Percentiles rank a stretch among this genome's conserved stretches.
Evolutionary conservation across 208 protist species (phyloP).

Genomic region (Trypanosoma platydactyli): DNA sequence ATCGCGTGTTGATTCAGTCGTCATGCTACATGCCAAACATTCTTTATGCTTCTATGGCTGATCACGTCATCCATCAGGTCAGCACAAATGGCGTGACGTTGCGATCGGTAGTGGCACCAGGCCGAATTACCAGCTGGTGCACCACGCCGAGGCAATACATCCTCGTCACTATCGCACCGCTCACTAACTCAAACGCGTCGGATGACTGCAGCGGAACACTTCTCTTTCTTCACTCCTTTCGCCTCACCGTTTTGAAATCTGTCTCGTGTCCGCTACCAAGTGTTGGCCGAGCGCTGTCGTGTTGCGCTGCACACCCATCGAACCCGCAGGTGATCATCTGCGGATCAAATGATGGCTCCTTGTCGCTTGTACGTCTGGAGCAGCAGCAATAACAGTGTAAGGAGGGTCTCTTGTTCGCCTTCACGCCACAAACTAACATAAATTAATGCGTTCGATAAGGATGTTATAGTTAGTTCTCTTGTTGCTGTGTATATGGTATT

Average conservation of each 20-base stretch:
- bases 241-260: constrained; percentile 49
- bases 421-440: background rate
- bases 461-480: too few species aligned
- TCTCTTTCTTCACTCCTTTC: constrained; percentile 79
- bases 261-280: constrained; percentile 41
- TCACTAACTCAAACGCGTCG: constrained; percentile 20
- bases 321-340: constrained; percentile 73
- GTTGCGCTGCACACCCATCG: constrained; percentile 39
- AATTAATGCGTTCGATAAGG: background rate
- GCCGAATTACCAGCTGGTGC: constrained; percentile 68
- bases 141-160: constrained; percentile 67
- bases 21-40: constrained; percentile 85
- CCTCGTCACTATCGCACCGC: constrained; percentile 47
- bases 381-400: constrained; percentile 2
- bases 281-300: constrained; percentile 45
- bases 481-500: too few species aligned
- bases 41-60: constrained; percentile 67
- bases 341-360: constrained; percentile 32
- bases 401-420: background rate
- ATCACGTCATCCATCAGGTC: constrained; percentile 78
- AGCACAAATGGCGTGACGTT: constrained; percentile 77
- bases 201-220: constrained; percentile 29
- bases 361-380: constrained; percentile 32
- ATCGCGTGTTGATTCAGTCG: constrained; percentile 75
- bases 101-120: constrained; percentile 57